A percentile compares a stretch with the other conserved stretches of the same genome.
Evolutionary conservation across 345 rosid species (phyloP).

Genomic region (Fremontodendron californicum): DNA sequence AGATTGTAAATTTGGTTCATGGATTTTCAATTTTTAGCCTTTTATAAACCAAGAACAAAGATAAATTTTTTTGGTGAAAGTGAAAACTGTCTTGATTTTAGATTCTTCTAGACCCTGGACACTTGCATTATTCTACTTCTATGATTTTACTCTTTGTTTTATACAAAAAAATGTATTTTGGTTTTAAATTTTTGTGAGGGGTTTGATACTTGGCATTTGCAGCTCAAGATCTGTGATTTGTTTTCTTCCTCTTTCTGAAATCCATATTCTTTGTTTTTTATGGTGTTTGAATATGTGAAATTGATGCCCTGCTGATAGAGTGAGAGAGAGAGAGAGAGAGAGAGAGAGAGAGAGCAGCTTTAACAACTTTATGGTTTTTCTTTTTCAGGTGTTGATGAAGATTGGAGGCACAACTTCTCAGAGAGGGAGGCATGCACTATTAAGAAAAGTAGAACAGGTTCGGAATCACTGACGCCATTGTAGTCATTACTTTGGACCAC

Average conservation of each 20-base stretch:
- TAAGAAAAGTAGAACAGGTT: conserved; percentile 87
- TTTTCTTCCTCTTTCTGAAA: conserved; percentile 30
- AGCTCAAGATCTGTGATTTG: conserved; percentile 39
- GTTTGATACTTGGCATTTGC: conserved; percentile 21
- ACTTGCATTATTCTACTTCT: conserved; percentile 20
- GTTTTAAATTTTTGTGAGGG: conserved; percentile 11
- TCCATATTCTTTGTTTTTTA: conserved; percentile 24
- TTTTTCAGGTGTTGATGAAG: conserved; percentile 81
- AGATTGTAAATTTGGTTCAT: too few relatives aligned
- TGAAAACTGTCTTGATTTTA: conserved; percentile 2
- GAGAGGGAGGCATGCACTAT: conserved; percentile 86
- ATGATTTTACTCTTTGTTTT: conserved; percentile 17
- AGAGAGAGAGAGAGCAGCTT: conserved; percentile 50
- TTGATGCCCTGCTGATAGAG: conserved; percentile 38
- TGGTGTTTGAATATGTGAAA: conserved; percentile 35
- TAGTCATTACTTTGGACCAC: conserved; percentile 36
- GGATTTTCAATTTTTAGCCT: background rate
- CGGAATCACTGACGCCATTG: conserved; percentile 29
- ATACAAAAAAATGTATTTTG: conserved; percentile 15
- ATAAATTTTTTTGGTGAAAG: conserved; percentile 6
- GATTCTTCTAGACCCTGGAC: conserved; percentile 26
- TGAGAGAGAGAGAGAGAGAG: conserved; percentile 32
- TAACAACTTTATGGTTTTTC: conserved; percentile 36
- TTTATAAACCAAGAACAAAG: conserved; percentile 6
- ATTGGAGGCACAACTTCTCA: conserved; percentile 61